Evolutionary conservation across 176 grass and related monocot genomes (phyloP).

Genomic region (Bonia amplexicaulis): DNA sequence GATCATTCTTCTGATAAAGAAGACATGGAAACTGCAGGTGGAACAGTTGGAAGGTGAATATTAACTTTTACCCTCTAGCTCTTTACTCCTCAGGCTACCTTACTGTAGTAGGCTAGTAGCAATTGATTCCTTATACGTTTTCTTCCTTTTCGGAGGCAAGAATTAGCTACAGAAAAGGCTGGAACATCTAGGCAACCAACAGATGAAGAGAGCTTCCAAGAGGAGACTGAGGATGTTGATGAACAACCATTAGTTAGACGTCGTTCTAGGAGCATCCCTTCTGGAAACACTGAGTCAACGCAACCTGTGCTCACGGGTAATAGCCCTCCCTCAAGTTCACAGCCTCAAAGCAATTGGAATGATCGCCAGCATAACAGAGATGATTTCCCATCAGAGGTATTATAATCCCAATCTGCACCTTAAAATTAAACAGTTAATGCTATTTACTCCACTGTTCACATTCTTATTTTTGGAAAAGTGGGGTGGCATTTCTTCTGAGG

Average conservation of each 20-base stretch:
- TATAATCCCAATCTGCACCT: not conserved
- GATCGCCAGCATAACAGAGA: conserved; percentile 36
- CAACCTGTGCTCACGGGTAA: conserved; percentile 15
- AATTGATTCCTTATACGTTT: conserved; percentile 14
- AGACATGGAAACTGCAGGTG: conserved; percentile 22
- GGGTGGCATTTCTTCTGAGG: conserved; percentile 91
- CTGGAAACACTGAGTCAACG: conserved; percentile 39
- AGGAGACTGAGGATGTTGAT: conserved; percentile 75
- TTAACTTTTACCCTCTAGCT: conserved; percentile 29
- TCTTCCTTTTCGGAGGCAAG: conserved; percentile 60
- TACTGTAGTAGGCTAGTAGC: not conserved
- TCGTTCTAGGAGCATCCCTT: conserved; percentile 45
- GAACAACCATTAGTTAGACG: conserved; percentile 70
- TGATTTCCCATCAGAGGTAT: conserved; percentile 75
- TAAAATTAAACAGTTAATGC: not conserved
- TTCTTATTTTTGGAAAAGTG: conserved; percentile 58
- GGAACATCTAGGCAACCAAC: conserved; percentile 49
- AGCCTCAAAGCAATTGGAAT: conserved; percentile 8
- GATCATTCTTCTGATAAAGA: conserved; percentile 44
- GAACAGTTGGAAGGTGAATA: conserved; percentile 62
- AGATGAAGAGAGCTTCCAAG: conserved; percentile 48
- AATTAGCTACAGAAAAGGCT: conserved; percentile 44
- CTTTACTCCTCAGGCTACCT: conserved; percentile 14
- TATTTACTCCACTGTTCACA: conserved; percentile 14
- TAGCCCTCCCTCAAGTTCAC: conserved; percentile 42